Evolutionary conservation across 2,329 filamentous ascomycete genomes (phyloP).

Genomic region (Fusarium goolgardi): DNA sequence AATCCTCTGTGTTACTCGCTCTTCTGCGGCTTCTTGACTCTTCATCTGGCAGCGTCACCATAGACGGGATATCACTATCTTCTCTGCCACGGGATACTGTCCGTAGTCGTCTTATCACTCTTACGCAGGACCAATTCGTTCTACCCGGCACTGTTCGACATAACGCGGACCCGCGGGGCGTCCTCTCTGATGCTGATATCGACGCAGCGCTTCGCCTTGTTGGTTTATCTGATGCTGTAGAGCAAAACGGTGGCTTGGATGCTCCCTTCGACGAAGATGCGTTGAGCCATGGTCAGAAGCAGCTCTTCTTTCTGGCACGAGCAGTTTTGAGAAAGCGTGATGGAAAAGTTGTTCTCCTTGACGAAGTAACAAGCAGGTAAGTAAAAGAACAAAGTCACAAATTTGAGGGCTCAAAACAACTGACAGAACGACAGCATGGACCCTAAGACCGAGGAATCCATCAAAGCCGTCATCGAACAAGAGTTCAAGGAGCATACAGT

Average conservation of each 20-base stretch:
- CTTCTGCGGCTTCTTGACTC: slow-evolving; percentile 62
- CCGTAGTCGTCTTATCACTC: slow-evolving; percentile 57
- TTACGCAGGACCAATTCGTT: slow-evolving; percentile 63
- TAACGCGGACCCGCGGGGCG: slow-evolving; percentile 59
- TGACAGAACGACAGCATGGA: slow-evolving; percentile 48
- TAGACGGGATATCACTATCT: slow-evolving; percentile 58
- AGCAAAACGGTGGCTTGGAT: slow-evolving; percentile 54
- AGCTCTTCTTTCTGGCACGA: slow-evolving; percentile 63
- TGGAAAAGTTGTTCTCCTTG: slow-evolving; percentile 57
- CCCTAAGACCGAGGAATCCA: slow-evolving; percentile 48
- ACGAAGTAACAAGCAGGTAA: slow-evolving; percentile 56
- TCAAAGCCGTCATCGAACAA: slow-evolving; percentile 50
- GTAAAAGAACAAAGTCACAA: not conserved
- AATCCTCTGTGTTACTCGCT: slow-evolving; percentile 61
- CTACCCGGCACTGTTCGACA: slow-evolving; percentile 59
- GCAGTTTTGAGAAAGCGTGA: slow-evolving; percentile 56
- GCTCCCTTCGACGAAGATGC: slow-evolving; percentile 49
- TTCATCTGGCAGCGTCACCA: slow-evolving; percentile 51
- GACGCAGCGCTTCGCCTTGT: slow-evolving; percentile 57
- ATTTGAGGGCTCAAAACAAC: not conserved
- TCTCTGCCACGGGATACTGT: slow-evolving; percentile 57
- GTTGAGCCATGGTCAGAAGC: slow-evolving; percentile 60
- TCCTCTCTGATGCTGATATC: slow-evolving; percentile 52
- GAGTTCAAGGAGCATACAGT: slow-evolving; percentile 62
- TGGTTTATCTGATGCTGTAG: slow-evolving; percentile 56